A percentile compares a stretch with the other conserved stretches of the same genome.
phyloP scores from a whole-genome alignment of 164 flowering plant genomes.

The Kingdonia uniflora region DNA sequence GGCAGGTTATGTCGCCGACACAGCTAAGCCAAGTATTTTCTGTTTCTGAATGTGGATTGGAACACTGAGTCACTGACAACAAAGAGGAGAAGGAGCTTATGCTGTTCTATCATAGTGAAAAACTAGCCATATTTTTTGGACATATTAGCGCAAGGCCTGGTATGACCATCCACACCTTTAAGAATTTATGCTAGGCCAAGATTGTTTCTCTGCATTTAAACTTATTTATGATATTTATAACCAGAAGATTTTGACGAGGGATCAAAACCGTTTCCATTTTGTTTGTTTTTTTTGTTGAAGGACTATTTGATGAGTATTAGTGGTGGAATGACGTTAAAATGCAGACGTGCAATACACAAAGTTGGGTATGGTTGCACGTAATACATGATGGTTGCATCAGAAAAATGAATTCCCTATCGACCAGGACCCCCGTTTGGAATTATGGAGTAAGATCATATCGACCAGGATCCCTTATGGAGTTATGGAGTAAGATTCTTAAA shows the following conservation, averaged over 20 bases:
- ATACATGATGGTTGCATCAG: too few species aligned
- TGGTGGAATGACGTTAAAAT: too few species aligned
- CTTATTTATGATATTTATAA: slow-evolving; percentile 30
- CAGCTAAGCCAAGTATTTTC: slow-evolving; percentile 21
- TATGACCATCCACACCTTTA: slow-evolving; percentile 34
- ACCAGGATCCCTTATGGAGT: too few species aligned
- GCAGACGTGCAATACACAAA: too few species aligned
- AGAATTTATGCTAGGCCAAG: slow-evolving; percentile 51
- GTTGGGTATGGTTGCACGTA: too few species aligned
- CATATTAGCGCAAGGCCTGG: slow-evolving; percentile 37
- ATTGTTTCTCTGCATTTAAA: slow-evolving; percentile 50
- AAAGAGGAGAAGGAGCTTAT: slow-evolving; percentile 48
- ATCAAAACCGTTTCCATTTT: slow-evolving; percentile 49
- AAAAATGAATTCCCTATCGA: too few species aligned
- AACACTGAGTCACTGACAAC: slow-evolving; percentile 1
- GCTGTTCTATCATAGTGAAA: slow-evolving; percentile 49
- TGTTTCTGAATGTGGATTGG: slow-evolving; percentile 12
- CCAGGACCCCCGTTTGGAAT: too few species aligned
- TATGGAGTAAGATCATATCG: too few species aligned
- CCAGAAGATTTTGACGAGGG: slow-evolving; percentile 43
- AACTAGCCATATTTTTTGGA: slow-evolving; percentile 52
- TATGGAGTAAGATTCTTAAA: too few species aligned
- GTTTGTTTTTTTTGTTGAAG: too few species aligned
- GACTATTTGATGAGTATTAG: too few species aligned
- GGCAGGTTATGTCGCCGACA: slow-evolving; percentile 43